Evolutionary conservation across 192 early-diverging fungal genomes (phyloP).

Genomic region (Mortierella antarctica): DNA sequence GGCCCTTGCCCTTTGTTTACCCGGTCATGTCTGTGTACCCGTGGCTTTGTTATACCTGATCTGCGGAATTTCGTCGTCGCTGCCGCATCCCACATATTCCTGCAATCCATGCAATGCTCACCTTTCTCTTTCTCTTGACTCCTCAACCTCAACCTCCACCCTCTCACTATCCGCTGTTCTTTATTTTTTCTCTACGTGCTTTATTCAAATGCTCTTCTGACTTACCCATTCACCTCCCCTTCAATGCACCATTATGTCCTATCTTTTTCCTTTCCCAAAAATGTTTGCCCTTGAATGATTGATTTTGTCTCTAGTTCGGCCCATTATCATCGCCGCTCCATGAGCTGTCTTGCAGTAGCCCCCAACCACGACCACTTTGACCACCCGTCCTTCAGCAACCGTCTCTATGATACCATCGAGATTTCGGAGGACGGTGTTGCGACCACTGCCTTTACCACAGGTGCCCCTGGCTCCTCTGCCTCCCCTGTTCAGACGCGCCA

Average conservation of each 20-base stretch:
- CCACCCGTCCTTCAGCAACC: slow-evolving; percentile 21
- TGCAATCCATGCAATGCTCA: neutral
- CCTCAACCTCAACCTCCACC: neutral
- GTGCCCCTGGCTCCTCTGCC: slow-evolving; percentile 20
- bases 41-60: neutral
- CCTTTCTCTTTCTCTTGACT: slow-evolving; percentile 4
- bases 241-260: too few relatives aligned
- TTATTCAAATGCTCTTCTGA: neutral
- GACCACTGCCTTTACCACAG: slow-evolving; percentile 23
- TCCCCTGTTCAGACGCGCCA: slow-evolving; percentile 22
- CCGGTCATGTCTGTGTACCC: too few relatives aligned
- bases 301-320: slow-evolving; percentile 27
- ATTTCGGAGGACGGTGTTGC: slow-evolving; percentile 17
- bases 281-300: slow-evolving; percentile 12
- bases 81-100: neutral
- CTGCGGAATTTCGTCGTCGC: neutral
- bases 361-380: slow-evolving; percentile 36
- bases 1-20: neutral
- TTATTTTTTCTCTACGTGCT: neutral
- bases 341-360: slow-evolving; percentile 43
- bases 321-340: slow-evolving; percentile 42
- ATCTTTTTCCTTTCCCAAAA: neutral
- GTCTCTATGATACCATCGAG: slow-evolving; percentile 27
- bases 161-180: neutral
- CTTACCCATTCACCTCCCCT: neutral